A percentile compares a stretch with the other conserved stretches of the same genome.
phyloP scores from a whole-genome alignment of 208 protist genomes.

The Crithidia bombi region DNA sequence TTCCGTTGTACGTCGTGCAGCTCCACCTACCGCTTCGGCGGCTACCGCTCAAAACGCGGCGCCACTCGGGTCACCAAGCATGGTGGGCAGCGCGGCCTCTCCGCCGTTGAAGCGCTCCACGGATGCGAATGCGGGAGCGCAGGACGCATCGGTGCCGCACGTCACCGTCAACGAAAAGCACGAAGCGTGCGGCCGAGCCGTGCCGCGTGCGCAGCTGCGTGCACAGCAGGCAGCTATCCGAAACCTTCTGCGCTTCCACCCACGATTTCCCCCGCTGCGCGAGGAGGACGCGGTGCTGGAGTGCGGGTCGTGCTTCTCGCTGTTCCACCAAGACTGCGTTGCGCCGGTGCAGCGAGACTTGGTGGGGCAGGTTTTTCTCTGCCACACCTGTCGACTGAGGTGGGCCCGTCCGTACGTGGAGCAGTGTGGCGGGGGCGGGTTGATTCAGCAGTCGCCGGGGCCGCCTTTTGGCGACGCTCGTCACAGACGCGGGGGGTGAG shows the following conservation, averaged over 20 bases:
- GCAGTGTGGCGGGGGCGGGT: background rate
- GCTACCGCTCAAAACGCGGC: too few species aligned
- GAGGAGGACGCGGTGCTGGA: conserved; percentile 79
- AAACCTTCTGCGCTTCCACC: conserved; percentile 27
- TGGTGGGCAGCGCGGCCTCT: background rate
- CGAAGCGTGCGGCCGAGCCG: background rate
- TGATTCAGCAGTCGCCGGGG: conserved; percentile 15
- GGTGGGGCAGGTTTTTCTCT: conserved; percentile 56
- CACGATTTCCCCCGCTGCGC: conserved; percentile 34
- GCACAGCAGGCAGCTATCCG: conserved; percentile 25
- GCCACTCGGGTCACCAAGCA: too few species aligned
- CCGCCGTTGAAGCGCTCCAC: background rate
- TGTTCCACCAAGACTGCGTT: conserved; percentile 82
- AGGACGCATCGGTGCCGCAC: background rate
- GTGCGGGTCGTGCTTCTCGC: conserved; percentile 69
- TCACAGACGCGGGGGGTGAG: too few species aligned
- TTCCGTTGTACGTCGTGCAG: too few species aligned
- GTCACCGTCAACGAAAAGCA: background rate
- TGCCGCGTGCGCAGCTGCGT: conserved; percentile 16
- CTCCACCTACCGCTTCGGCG: background rate
- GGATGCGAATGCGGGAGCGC: background rate
- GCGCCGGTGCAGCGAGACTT: conserved; percentile 68
- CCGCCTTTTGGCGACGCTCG: too few species aligned
- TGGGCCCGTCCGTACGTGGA: conserved; percentile 15
- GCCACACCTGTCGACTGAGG: conserved; percentile 73